Percentiles rank a stretch among this genome's conserved stretches.
These are phyloP conservation scores for Beauveria sp. DNA, from an alignment of 2,329 filamentous ascomycete genomes.

Conservation along the genomic window DNA sequence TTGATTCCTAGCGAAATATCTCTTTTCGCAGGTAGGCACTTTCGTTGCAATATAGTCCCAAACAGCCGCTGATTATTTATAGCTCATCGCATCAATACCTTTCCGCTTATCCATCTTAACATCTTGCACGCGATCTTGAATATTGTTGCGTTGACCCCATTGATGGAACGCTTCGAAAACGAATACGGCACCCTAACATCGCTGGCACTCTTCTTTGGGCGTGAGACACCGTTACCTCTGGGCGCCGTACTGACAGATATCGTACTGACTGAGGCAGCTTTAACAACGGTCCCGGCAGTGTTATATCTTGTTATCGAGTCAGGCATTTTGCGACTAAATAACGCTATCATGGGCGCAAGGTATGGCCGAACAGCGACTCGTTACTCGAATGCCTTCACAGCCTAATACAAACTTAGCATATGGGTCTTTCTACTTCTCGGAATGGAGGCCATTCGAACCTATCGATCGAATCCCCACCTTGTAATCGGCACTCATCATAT, in stretches of 20 bases:
- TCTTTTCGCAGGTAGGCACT: conserved; percentile 58
- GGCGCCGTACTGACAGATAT: too few relatives aligned
- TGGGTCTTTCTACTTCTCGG: conserved; percentile 89
- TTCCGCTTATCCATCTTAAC: conserved; percentile 75
- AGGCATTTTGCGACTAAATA: conserved; percentile 63
- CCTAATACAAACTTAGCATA: conserved; percentile 48
- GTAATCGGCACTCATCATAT: conserved; percentile 57
- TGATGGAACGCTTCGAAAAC: conserved; percentile 87
- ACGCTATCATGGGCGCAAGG: conserved; percentile 75
- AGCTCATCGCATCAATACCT: conserved; percentile 94
- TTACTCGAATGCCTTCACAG: not conserved
- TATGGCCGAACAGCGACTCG: conserved; percentile 25
- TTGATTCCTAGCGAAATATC: conserved; percentile 71
- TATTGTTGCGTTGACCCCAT: conserved; percentile 69
- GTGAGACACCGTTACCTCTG: conserved; percentile 49
- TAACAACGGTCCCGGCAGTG: conserved; percentile 74
- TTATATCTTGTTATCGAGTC: conserved; percentile 75
- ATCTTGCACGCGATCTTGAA: conserved; percentile 78
- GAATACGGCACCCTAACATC: conserved; percentile 88
- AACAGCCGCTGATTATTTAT: conserved; percentile 12
- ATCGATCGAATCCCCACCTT: conserved; percentile 72
- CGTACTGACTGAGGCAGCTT: conserved; percentile 39
- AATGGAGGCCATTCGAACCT: conserved; percentile 79
- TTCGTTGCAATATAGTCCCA: not conserved
- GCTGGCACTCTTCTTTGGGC: conserved; percentile 81